These are phyloP conservation scores for Aspergillus quadrilineatus DNA, from an alignment of 2,329 filamentous ascomycete genomes.

Conservation along the genomic window DNA sequence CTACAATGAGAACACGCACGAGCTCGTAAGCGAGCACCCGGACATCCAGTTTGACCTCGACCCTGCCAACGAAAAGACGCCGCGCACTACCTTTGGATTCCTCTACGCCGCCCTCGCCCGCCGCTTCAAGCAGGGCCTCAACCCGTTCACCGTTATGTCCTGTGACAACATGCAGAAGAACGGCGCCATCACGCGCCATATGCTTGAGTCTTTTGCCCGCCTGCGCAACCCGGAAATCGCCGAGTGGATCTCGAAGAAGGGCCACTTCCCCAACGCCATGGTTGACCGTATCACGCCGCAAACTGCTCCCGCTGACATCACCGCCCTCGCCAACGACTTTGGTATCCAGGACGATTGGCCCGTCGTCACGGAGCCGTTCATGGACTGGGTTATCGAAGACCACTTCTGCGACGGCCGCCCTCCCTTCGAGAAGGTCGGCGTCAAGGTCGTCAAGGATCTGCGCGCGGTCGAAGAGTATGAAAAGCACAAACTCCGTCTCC, in stretches of 20 bases:
- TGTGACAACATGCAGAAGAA: slow-evolving; percentile 61
- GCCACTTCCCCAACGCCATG: slow-evolving; percentile 56
- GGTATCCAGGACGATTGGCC: slow-evolving; percentile 54
- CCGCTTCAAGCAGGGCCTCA: slow-evolving; percentile 48
- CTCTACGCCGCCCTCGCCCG: slow-evolving; percentile 52
- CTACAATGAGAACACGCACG: slow-evolving; percentile 59
- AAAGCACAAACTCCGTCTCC: slow-evolving; percentile 57
- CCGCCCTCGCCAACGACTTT: slow-evolving; percentile 45
- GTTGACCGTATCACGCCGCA: slow-evolving; percentile 57
- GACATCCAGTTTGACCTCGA: slow-evolving; percentile 52
- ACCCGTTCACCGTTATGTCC: slow-evolving; percentile 56
- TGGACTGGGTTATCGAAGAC: slow-evolving; percentile 58
- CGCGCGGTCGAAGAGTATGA: slow-evolving; percentile 56
- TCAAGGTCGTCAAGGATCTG: slow-evolving; percentile 54
- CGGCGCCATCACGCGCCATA: slow-evolving; percentile 53
- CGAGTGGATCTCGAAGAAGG: slow-evolving; percentile 50
- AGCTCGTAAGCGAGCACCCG: slow-evolving; percentile 50
- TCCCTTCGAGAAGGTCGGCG: slow-evolving; percentile 54
- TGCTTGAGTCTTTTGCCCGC: slow-evolving; percentile 53
- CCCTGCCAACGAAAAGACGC: slow-evolving; percentile 42
- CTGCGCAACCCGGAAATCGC: slow-evolving; percentile 50
- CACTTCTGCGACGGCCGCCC: slow-evolving; percentile 53
- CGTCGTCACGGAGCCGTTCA: slow-evolving; percentile 57
- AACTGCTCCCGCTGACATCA: slow-evolving; percentile 49
- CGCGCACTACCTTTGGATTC: slow-evolving; percentile 54